phyloP scores from a whole-genome alignment of 2,329 filamentous ascomycete species.

The Paecilomyces variotii region DNA sequence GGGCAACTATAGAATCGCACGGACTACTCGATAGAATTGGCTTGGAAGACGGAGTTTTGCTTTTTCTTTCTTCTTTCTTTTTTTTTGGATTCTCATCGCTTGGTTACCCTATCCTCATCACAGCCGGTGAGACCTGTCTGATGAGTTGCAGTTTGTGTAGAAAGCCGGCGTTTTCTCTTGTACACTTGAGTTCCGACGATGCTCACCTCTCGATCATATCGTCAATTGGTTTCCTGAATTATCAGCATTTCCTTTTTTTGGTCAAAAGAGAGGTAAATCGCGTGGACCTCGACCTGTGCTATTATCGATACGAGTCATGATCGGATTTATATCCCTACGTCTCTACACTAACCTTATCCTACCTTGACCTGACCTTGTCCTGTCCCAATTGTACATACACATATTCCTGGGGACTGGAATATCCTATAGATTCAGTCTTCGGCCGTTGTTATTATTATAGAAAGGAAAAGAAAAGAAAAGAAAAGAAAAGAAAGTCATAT shows the following conservation, averaged over 20 bases:
- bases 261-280: not conserved
- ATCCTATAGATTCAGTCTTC: not conserved
- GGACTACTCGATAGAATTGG: not conserved
- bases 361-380: not conserved
- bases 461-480: too few relatives aligned
- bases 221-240: not conserved
- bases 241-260: not conserved
- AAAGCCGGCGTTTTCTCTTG: not conserved
- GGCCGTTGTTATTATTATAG: not conserved
- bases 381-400: not conserved
- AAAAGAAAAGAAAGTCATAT: not conserved
- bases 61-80: not conserved
- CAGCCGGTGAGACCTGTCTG: not conserved
- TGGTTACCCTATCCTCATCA: not conserved
- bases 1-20: not conserved
- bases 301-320: not conserved
- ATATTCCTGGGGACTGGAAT: not conserved
- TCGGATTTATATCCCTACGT: not conserved
- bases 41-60: not conserved
- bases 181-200: not conserved
- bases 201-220: not conserved
- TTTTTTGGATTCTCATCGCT: not conserved
- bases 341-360: not conserved
- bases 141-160: not conserved
- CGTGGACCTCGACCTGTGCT: not conserved